Base-by-base conservation (phyloP, 495 filamentous ascomycete genomes). In the Terfezia boudieri region DNA sequence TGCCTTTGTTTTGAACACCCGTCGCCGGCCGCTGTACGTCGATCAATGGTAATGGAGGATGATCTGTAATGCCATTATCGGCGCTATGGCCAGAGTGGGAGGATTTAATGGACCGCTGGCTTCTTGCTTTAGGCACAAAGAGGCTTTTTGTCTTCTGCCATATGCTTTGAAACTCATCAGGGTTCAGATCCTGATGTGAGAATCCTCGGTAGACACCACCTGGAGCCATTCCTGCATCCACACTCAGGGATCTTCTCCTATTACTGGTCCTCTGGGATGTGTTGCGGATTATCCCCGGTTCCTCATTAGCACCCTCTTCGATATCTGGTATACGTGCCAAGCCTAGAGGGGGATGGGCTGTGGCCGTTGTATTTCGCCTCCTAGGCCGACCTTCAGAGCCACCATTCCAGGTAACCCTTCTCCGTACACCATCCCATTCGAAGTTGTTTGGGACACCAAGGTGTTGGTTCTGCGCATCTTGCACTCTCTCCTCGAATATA, bases 381-480 rank as follows among this genome's bases (percentile, higher is more conserved):
- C 67, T 66, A 48, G 54, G 60, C 12, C 56, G 49, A 60, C 65
- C 22, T 63, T 66, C 53, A 63, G 61, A 26, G 66, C 66, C 54
- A 64, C 62, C 41, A 66, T 60, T 50, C 65, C 69, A 56, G 59
- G 90, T 96, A 63, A 78, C 83, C 53, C 90, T 77, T 56, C 90
- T 73, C 59, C 86, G 75, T 55, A 98, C 71, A 20, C 90, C 90
- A 71, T 96, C 90, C 86, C 86, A 98, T 68, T 98, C 86, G 53
- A 85, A 77, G 36, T 79, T 69, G 55, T 84, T 77, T n/a, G 2
- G 49, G 23, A 20, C 2, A 5, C 58, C 93, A 84, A 38, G 69
- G 74, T 9, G 88, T 79, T 3, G 86, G 80, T 55, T 78, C 76
- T 58, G 41, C 56, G 94, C 75, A 61, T 92, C 86, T 55, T 72